Percentiles rank a stretch among this genome's conserved stretches.
Conservation (phyloP, 2,329 filamentous ascomycete genomes). For the Hymenoscyphus scutula region DNA sequence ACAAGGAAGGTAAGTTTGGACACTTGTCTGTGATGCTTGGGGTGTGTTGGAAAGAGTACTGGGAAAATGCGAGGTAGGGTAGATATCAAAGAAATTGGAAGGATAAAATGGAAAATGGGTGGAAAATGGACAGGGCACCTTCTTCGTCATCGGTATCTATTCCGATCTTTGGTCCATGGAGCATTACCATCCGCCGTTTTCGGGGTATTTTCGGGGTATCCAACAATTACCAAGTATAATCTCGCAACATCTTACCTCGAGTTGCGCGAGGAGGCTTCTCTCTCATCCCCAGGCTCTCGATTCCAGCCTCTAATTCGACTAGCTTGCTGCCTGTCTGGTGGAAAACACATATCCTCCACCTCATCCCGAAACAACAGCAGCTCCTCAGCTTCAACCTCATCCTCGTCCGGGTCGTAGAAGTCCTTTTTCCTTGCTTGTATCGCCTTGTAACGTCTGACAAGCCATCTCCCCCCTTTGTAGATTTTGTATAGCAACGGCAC, state of each 20-base stretch:
- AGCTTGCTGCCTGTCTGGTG: no score
- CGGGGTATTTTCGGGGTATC: no score
- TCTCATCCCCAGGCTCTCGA: neutral
- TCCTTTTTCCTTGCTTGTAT: neutral
- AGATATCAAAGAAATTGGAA: neutral
- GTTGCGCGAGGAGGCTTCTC: neutral
- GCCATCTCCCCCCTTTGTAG: neutral
- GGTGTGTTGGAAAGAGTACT: neutral
- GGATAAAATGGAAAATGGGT: no score
- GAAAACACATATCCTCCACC: neutral
- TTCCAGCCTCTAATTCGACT: neutral
- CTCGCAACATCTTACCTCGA: neutral
- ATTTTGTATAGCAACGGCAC: slow-evolving; percentile 19
- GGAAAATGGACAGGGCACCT: no score
- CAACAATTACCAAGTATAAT: neutral
- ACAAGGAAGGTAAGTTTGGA: neutral
- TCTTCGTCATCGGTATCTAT: neutral
- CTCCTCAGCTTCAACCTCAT: neutral
- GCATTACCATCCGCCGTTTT: neutral
- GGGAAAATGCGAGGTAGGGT: neutral
- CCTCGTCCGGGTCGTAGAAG: neutral
- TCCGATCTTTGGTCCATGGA: neutral
- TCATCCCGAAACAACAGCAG: neutral
- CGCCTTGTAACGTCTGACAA: neutral
- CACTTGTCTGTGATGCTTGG: neutral